Conservation (phyloP, 116 monocot species). For the Posidonia oceanica region DNA sequence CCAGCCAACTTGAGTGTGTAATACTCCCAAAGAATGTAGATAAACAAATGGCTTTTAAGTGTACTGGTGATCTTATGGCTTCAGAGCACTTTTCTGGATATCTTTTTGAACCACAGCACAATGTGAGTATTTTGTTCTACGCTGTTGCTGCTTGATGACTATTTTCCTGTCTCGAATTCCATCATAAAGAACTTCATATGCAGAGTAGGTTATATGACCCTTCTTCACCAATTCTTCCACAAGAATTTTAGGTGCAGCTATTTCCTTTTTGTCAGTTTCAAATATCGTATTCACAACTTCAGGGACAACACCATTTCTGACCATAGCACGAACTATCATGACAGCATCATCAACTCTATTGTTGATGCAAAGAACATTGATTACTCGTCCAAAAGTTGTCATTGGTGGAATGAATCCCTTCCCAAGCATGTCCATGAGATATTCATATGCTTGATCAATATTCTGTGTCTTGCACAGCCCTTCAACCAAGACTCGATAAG, state of each 20-base stretch:
- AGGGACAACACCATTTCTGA: slow-evolving; percentile 51
- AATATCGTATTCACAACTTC: slow-evolving; percentile 63
- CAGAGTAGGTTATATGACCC: slow-evolving; percentile 65
- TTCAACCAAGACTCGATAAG: slow-evolving; percentile 56
- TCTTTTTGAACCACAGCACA: too few relatives aligned
- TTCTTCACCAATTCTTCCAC: slow-evolving; percentile 89
- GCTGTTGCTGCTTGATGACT: not conserved
- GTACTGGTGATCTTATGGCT: too few relatives aligned
- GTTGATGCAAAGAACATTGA: slow-evolving; percentile 46
- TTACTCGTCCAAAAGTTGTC: slow-evolving; percentile 63
- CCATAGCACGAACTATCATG: slow-evolving; percentile 58
- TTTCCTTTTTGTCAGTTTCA: slow-evolving; percentile 68
- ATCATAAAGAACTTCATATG: slow-evolving; percentile 88
- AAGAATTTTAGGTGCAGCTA: slow-evolving; percentile 91
- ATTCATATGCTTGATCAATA: slow-evolving; percentile 41
- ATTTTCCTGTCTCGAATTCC: slow-evolving; percentile 74
- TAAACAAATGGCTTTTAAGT: too few relatives aligned
- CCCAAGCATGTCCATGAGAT: slow-evolving; percentile 33
- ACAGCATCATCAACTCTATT: slow-evolving; percentile 46
- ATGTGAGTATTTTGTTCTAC: slow-evolving; percentile 4
- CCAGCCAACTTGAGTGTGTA: too few relatives aligned
- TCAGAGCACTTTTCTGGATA: too few relatives aligned
- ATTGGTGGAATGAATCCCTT: slow-evolving; percentile 56
- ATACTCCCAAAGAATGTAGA: too few relatives aligned
- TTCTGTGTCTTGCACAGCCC: slow-evolving; percentile 58